Conservation (phyloP, 176 grass and related monocot genomes). For the Oryza rufipogon region DNA sequence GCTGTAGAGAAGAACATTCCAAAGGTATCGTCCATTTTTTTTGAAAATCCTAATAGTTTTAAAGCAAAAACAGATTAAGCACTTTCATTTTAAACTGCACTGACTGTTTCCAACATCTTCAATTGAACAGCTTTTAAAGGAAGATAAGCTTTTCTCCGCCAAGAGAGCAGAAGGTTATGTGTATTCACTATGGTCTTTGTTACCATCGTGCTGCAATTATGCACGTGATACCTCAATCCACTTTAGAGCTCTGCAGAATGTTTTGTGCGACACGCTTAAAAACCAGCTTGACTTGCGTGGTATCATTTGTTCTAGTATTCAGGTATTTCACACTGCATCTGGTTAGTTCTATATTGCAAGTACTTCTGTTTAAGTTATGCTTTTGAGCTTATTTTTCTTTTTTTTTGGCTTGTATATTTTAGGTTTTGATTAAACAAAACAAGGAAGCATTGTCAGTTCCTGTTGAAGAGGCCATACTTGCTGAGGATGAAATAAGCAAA, state of each 20-base stretch:
- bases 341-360: background rate
- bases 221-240: conserved; percentile 69
- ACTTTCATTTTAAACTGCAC: conserved; percentile 19
- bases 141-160: conserved; percentile 72
- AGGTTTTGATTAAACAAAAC: conserved; percentile 96
- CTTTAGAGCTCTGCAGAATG: conserved; percentile 61
- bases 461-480: conserved; percentile 41
- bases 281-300: conserved; percentile 70
- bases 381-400: conserved; percentile 16
- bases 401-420: conserved; percentile 38
- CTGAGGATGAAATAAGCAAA: conserved; percentile 68
- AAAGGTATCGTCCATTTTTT: conserved; percentile 55
- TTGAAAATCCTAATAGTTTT: conserved; percentile 11
- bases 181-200: conserved; percentile 91
- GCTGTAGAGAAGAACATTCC: conserved; percentile 65
- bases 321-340: conserved; percentile 53
- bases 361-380: conserved; percentile 27
- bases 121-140: conserved; percentile 71
- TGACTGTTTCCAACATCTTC: conserved; percentile 37
- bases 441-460: conserved; percentile 56
- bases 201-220: conserved; percentile 95
- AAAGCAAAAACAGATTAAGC: conserved; percentile 11
- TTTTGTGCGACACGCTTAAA: conserved; percentile 72
- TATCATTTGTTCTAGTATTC: conserved; percentile 85
- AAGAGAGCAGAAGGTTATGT: conserved; percentile 87